These are phyloP conservation scores for Cinnamomum chago DNA, from an alignment of 164 flowering plant genomes.

Conservation along the genomic window DNA sequence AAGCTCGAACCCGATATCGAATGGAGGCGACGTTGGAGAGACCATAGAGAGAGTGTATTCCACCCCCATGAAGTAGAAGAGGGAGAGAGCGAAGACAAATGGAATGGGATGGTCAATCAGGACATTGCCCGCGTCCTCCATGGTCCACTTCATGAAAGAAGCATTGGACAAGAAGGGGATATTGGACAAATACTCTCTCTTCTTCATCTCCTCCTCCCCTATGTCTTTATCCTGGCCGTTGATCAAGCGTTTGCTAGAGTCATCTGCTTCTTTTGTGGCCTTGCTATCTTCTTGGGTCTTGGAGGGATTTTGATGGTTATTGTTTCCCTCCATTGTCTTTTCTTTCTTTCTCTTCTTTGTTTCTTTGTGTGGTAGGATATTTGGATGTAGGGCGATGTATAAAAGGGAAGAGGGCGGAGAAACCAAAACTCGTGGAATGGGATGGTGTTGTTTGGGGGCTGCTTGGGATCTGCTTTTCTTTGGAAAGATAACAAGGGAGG, in stretches of 20 bases:
- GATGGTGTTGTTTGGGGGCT: not conserved
- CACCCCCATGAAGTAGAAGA: constrained; percentile 85
- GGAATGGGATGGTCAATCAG: constrained; percentile 59
- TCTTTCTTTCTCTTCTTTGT: not conserved
- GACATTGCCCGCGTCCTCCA: constrained; percentile 36
- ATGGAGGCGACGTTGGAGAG: constrained; percentile 69
- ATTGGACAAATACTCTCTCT: not conserved
- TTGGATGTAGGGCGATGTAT: not conserved
- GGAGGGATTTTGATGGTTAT: not conserved
- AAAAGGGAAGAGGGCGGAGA: not conserved
- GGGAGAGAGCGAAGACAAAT: constrained; percentile 43
- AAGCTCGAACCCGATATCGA: constrained; percentile 74
- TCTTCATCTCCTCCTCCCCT: not conserved
- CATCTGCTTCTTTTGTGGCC: not conserved
- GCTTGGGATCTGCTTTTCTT: not conserved
- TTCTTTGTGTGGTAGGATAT: not conserved
- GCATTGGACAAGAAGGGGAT: constrained; percentile 18
- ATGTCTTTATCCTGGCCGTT: too few relatives aligned
- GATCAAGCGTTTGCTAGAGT: not conserved
- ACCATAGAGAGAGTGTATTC: constrained; percentile 93
- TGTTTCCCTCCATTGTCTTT: not conserved
- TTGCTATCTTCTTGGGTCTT: not conserved
- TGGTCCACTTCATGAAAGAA: constrained; percentile 50
- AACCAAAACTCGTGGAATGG: not conserved
- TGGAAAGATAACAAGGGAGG: not conserved